Evolutionary conservation across 306 rosid genomes (phyloP), one percentile per base, ranked within the genome.

Genomic region (Glycine soja): DNA sequence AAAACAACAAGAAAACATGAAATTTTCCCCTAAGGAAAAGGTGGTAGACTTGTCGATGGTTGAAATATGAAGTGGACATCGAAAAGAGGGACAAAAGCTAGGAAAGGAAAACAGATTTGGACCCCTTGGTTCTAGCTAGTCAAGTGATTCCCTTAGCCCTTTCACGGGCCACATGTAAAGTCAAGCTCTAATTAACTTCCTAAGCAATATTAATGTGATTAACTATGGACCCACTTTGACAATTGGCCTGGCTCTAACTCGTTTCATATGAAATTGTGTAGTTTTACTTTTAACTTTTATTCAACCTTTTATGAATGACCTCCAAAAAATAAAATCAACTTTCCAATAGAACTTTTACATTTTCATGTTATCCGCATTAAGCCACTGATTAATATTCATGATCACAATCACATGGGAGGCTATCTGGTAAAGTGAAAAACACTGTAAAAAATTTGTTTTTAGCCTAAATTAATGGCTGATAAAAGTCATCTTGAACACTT

Each of bases 201-300:
- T 14, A 67, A 42, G 4, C 30, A 15, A n/a, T n/a, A n/a, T n/a
- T n/a, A n/a, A 42, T 67, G 53, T 43, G 4, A 16, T 16, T 67
- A 8, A 67, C 8, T 43, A 9, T 67, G 85, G 85, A 14, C 81
- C 81, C 81, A 76, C 85, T 69, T 81, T 75, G 81, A 82, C 70
- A 1, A 76, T 75, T 58, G 77, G 81, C 77, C 81, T 67, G 52
- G 9, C 72, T 8, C 40, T 36, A 40, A 7, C 71, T 40, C 5
- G 52, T 40, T 66, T 42, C 51, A 42, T 67, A 3, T 67, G 52
- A n/a, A 67, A 40, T 15, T 67, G 3, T 66, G 4, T 42, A 14
- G 13, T 42, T 67, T 15, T 67, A 8, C 30, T 15, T 67, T 66
- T 40, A 66, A 9, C 72, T 42, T 66, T 66, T n/a, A 36, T 42